Base-by-base conservation (phyloP, 208 protist genomes). In the Acanthamoeba castellanii region DNA sequence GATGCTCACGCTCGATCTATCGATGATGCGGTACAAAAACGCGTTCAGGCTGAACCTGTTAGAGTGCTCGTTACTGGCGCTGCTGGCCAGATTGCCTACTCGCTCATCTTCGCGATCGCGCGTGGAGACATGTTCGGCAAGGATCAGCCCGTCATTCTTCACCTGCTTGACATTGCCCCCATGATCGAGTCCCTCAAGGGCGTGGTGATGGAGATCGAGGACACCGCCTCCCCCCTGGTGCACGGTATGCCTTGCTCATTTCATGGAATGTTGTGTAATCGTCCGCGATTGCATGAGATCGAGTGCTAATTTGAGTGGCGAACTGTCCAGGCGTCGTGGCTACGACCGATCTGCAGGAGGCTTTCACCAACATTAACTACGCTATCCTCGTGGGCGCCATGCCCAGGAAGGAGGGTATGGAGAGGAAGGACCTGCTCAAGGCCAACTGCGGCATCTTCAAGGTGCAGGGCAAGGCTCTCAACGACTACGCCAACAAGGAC, bases 361-460 rank as follows among this genome's bases (percentile, higher is more conserved):
- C 96, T 3, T 98, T 98, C 81, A 95, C 50, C 20, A 94, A 96
- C 72, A 78, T 95, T 30, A 94, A 98, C 91, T 95, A 97, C 25
- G 97, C 95, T 34, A 91, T 99, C 42, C 90, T 99, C 18, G 95
- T 99, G 50, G 98, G 98, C 59, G 97, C 98, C 18, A 97, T 98
- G 74, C 98, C 98, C 76, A 95, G 98, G 95, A 98, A 98, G 89
- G 95, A 97, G 27, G 99, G 99, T 20, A 99, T 99, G 99, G 98
- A 99, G 96, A 98, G 99, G 85, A 99, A 98, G 91, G 99, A 99
- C 96, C 97, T 99, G 25, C 96, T 99, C 37, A 96, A 98, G 64
- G 98, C 96, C 32, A 99, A 99, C 96, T 98, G 97, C 6, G 96
- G 97, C n/a, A 99, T 99, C 85, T 99, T 99, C 97, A 97, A 96